A percentile compares a stretch with the other conserved stretches of the same genome.
Evolutionary conservation across 257 asterid species (phyloP).

Genomic region (Solanum appendiculatum): DNA sequence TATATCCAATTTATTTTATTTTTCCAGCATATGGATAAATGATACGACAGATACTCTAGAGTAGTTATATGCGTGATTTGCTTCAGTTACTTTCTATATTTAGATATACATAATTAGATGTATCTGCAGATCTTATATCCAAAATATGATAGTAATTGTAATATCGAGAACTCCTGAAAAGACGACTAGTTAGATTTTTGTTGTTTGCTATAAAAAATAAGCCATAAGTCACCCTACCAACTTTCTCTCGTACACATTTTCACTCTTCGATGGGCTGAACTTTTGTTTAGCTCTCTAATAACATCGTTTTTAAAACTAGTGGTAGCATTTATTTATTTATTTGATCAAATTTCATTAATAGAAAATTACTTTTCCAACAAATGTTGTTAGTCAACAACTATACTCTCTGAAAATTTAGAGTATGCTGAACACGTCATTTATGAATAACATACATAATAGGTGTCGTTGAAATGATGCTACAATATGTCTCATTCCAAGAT

Average conservation of each 20-base stretch:
- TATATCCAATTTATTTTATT: too few relatives aligned
- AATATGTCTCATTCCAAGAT: not conserved
- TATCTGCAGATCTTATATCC: too few relatives aligned
- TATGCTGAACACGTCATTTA: not conserved
- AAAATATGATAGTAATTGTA: too few relatives aligned
- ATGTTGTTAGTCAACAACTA: not conserved
- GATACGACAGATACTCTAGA: too few relatives aligned
- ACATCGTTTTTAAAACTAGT: not conserved
- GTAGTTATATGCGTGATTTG: too few relatives aligned
- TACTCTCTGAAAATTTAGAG: not conserved
- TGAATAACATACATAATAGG: not conserved
- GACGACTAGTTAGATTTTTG: too few relatives aligned
- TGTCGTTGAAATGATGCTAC: not conserved
- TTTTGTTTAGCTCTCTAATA: not conserved
- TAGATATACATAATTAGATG: too few relatives aligned
- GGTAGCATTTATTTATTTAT: not conserved
- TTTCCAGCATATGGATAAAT: too few relatives aligned
- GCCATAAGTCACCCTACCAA: not conserved
- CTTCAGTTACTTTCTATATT: too few relatives aligned
- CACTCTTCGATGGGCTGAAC: not conserved
- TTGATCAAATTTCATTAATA: not conserved
- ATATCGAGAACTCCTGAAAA: too few relatives aligned
- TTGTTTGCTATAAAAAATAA: too few relatives aligned
- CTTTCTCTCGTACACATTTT: not conserved
- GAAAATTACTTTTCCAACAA: not conserved